These are phyloP conservation scores for Lichtheimia ramosa DNA, from an alignment of 371 early-diverging fungal genomes.

Conservation along the genomic window DNA sequence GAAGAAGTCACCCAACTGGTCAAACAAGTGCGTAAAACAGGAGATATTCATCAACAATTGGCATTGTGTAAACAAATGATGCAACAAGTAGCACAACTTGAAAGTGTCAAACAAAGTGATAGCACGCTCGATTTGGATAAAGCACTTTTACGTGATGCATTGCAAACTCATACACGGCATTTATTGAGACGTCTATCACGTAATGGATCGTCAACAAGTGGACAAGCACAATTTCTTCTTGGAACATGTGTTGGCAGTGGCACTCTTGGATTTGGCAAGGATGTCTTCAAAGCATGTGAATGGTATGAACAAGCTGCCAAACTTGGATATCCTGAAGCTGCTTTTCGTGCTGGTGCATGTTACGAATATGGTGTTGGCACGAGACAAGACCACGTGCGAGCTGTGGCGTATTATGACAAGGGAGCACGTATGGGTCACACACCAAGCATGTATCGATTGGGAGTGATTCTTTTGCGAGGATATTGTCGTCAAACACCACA, in stretches of 20 bases:
- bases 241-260: slow-evolving; percentile 47
- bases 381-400: slow-evolving; percentile 70
- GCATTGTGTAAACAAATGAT: slow-evolving; percentile 5
- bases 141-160: slow-evolving; percentile 5
- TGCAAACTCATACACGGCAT: slow-evolving; percentile 4
- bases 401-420: slow-evolving; percentile 90
- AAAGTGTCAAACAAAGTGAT: neutral
- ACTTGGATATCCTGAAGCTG: slow-evolving; percentile 84
- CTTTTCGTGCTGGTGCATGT: slow-evolving; percentile 91
- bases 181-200: neutral
- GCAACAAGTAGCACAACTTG: neutral
- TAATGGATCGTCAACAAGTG: neutral
- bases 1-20: neutral
- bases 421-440: slow-evolving; percentile 90
- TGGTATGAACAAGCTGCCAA: slow-evolving; percentile 88
- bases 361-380: slow-evolving; percentile 94
- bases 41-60: slow-evolving; percentile 1
- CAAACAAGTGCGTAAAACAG: neutral
- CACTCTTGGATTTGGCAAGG: slow-evolving; percentile 1
- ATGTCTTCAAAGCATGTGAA: slow-evolving; percentile 4
- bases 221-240: slow-evolving; percentile 89
- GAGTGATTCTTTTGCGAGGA: slow-evolving; percentile 81
- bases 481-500: slow-evolving; percentile 66
- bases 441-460: slow-evolving; percentile 94
- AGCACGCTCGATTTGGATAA: slow-evolving; percentile 4